Base-by-base conservation (phyloP, 2,329 filamentous ascomycete genomes). In the Bisporella sp. region DNA sequence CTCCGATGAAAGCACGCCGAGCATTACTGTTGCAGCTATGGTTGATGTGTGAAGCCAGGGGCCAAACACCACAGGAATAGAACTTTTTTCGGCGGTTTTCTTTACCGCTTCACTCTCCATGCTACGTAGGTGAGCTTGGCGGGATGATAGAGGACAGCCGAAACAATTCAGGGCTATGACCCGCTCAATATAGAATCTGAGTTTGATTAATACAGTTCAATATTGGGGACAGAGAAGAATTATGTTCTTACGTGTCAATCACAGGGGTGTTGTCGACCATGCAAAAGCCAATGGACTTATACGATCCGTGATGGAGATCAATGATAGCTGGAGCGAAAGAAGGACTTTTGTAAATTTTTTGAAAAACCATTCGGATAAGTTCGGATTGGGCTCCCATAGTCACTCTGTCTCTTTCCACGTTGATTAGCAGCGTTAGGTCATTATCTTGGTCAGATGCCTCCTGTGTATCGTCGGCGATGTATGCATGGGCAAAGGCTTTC, bases 1-100 rank as follows among this genome's bases (percentile, higher is more conserved):
- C 76, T 3, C 77, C 76, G 37, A 81, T 75, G 57, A 78, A 79
- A 1, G 69, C 62, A 12, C 73, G 73, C 0, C 51, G 53, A 13
- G 69, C 70, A 55, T 79, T 81, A 7, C 60, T 59, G 4, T 69
- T 13, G 58, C 78, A 82, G 8, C 68, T 69, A 54, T 81, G 77
- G 51, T 82, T 81, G 54, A 78, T 71, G 49, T 68, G 66, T 0
- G 77, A 75, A 4, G 74, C 72, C 1, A 66, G 51, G 2, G 64
- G 50, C 75, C 77, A 82, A 9, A 79, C 49, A 1, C 76, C 76
- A 32, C 54, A 64, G 9, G 64, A 69, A 37, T 56, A 49, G 42
- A 58, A 57, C 2, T 30, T 9, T 31, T 4, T 48, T 29, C 13
- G 28, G 28, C 33, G 12, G 30, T 31, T 40, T 37, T 37, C 35